Evolutionary conservation across 2,329 filamentous ascomycete species (phyloP).

Genomic region (Diaporthe capsici): DNA sequence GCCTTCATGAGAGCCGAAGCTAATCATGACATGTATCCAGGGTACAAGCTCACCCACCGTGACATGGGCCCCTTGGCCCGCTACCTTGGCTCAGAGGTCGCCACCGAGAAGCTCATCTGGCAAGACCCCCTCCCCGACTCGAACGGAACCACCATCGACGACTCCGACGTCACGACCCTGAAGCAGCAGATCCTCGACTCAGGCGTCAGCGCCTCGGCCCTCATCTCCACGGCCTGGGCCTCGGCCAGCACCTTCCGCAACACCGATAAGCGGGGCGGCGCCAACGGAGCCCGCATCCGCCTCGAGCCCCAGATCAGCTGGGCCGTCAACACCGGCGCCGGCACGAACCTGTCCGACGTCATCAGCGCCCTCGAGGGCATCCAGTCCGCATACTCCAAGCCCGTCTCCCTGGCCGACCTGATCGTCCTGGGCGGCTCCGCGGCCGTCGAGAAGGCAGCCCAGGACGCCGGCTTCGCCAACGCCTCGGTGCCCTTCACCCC

Average conservation of each 20-base stretch:
- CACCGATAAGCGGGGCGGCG: constrained; percentile 83
- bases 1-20: neutral
- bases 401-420: constrained; percentile 79
- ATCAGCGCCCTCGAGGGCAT: constrained; percentile 61
- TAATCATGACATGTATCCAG: neutral
- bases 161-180: constrained; percentile 69
- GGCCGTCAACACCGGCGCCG: constrained; percentile 81
- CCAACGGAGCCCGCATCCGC: constrained; percentile 81
- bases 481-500: constrained; percentile 77
- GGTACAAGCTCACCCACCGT: constrained; percentile 82
- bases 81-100: constrained; percentile 80
- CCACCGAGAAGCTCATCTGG: constrained; percentile 75
- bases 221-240: constrained; percentile 76
- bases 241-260: constrained; percentile 78
- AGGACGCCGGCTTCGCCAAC: constrained; percentile 48
- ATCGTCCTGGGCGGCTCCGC: constrained; percentile 78
- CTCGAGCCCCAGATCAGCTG: constrained; percentile 78
- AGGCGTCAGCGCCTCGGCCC: constrained; percentile 69
- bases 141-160: constrained; percentile 68
- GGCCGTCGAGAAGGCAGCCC: constrained; percentile 77
- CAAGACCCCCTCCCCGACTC: constrained; percentile 76
- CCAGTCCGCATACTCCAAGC: constrained; percentile 63
- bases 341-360: constrained; percentile 71
- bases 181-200: constrained; percentile 76
- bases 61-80: constrained; percentile 78